Evolutionary conservation across 306 rosid species (phyloP).

Genomic region (Medicago ruthenica): DNA sequence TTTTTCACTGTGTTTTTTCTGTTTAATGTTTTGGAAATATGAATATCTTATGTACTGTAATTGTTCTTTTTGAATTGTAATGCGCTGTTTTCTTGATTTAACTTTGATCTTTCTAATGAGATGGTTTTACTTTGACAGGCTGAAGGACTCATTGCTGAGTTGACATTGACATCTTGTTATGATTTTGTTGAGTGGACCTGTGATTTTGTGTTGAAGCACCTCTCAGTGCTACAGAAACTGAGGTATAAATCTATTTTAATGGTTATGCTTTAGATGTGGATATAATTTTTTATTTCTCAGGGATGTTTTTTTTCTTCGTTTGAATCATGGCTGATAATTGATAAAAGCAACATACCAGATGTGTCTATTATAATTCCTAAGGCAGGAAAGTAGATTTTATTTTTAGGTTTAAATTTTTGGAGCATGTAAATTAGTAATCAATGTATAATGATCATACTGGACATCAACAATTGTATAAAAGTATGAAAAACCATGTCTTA

Average conservation of each 20-base stretch:
- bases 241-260: slow-evolving; percentile 54
- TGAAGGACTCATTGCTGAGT: slow-evolving; percentile 83
- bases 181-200: slow-evolving; percentile 82
- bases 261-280: slow-evolving; percentile 28
- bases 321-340: slow-evolving; percentile 14
- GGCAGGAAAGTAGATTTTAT: slow-evolving; percentile 4
- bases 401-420: background rate
- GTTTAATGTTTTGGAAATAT: slow-evolving; percentile 21
- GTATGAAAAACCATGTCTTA: background rate
- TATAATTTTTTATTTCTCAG: slow-evolving; percentile 1
- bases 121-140: slow-evolving; percentile 72
- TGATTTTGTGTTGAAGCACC: slow-evolving; percentile 77
- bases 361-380: background rate
- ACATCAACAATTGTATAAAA: background rate
- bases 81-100: background rate
- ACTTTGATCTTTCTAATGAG: slow-evolving; percentile 33
- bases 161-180: slow-evolving; percentile 76
- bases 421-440: slow-evolving; percentile 1
- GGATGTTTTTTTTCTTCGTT: slow-evolving; percentile 1
- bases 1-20: no score
- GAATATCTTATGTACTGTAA: background rate
- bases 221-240: slow-evolving; percentile 73
- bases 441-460: background rate
- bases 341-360: slow-evolving; percentile 3
- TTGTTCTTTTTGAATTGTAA: slow-evolving; percentile 9